These are phyloP conservation scores for Hymenoscyphus infarciens DNA, from an alignment of 2,329 filamentous ascomycete genomes.

Conservation along the genomic window DNA sequence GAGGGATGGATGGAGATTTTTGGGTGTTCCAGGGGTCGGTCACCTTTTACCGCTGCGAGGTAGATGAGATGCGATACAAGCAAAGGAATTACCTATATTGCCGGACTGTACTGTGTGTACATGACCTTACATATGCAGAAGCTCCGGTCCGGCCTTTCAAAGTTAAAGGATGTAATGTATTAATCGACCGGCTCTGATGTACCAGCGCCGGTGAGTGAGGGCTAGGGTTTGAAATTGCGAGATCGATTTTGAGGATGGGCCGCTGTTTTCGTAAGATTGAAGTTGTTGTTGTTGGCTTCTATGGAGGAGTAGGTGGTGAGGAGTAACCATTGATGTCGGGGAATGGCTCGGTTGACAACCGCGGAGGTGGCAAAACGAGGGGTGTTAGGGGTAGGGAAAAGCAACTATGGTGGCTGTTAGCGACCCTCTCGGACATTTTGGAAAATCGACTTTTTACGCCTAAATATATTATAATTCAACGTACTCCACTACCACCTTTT, in stretches of 20 bases:
- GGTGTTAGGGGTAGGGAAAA: background rate
- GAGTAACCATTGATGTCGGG: background rate
- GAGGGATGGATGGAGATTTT: background rate
- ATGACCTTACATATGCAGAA: background rate
- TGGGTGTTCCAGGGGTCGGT: background rate
- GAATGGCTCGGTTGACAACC: background rate
- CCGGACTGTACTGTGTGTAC: slow-evolving; percentile 4
- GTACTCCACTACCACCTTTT: too few relatives aligned
- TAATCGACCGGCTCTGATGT: slow-evolving; percentile 4
- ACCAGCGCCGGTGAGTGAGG: background rate
- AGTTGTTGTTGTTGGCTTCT: background rate
- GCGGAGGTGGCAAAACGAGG: background rate
- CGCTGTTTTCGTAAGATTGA: background rate
- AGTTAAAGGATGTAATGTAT: slow-evolving; percentile 3
- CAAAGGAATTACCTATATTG: background rate
- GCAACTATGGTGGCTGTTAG: too few relatives aligned
- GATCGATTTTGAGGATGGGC: background rate
- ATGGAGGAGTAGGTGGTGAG: too few relatives aligned
- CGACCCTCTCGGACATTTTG: too few relatives aligned
- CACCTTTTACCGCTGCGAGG: background rate
- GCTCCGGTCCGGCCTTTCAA: background rate
- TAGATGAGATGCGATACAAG: background rate
- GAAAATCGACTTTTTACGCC: too few relatives aligned
- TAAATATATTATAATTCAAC: too few relatives aligned
- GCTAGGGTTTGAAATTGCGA: too few relatives aligned